phyloP scores from a whole-genome alignment of 306 rosid species.

The Carpinus viminea region DNA sequence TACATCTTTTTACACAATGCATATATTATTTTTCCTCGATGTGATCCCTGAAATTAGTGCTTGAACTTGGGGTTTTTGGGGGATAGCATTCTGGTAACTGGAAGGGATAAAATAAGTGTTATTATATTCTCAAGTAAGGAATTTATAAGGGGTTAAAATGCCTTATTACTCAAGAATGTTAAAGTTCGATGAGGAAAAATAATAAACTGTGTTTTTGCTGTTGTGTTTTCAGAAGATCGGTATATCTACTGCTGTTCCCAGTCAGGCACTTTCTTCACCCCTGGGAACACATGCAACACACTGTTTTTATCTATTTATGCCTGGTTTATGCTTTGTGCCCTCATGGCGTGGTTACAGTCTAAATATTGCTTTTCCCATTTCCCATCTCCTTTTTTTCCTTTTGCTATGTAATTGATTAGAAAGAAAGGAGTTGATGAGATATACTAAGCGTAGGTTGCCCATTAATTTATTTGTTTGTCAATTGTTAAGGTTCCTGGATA shows the following conservation, averaged over 20 bases:
- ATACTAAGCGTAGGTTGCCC: not conserved
- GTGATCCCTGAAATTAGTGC: not conserved
- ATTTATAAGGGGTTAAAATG: not conserved
- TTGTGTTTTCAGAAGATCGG: not conserved
- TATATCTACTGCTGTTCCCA: not conserved
- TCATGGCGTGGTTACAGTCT: not conserved
- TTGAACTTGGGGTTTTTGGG: not conserved
- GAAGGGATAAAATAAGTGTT: not conserved
- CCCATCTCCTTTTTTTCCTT: not conserved
- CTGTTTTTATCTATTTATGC: not conserved
- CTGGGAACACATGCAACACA: not conserved
- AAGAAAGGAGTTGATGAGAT: not conserved
- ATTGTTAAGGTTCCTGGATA: slow-evolving; percentile 67
- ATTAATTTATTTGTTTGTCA: slow-evolving; percentile 26
- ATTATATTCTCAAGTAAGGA: not conserved
- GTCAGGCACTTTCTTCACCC: not conserved
- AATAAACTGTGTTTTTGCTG: not conserved
- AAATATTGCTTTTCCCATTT: not conserved
- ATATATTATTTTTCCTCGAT: not conserved
- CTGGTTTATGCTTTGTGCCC: not conserved
- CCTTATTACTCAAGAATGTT: not conserved
- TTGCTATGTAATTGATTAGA: not conserved
- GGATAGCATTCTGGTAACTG: not conserved
- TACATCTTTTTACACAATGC: not conserved
- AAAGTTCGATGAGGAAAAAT: not conserved